Conservation (phyloP, 139 green algal genomes). For the Chlorella sp. region DNA sequence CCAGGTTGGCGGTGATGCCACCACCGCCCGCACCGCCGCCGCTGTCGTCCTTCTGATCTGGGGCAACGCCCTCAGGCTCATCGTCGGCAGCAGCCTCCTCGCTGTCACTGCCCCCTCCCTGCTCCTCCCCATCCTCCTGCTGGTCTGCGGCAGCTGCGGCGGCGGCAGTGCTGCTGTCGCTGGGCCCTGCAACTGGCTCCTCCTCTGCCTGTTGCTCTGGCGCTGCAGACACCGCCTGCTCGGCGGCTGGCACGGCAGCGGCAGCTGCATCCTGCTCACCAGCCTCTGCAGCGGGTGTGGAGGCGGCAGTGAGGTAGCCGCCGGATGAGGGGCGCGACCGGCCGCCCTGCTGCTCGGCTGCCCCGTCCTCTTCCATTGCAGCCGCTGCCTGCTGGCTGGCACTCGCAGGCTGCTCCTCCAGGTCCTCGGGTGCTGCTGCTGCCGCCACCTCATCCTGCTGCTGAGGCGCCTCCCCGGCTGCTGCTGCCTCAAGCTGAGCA, state of each 20-base stretch:
- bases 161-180: not conserved
- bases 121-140: not conserved
- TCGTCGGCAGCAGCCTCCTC: not conserved
- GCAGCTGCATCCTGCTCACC: not conserved
- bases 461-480: not conserved
- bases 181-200: not conserved
- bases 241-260: not conserved
- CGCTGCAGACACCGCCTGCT: not conserved
- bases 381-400: not conserved
- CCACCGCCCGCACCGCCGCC: not conserved
- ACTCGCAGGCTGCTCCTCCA: not conserved
- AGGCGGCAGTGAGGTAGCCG: slow-evolving; percentile 7
- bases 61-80: not conserved
- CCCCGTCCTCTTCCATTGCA: not conserved
- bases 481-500: not conserved
- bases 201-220: not conserved
- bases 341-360: not conserved
- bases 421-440: not conserved
- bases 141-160: not conserved
- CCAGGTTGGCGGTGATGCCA: slow-evolving; percentile 64
- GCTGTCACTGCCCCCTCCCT: not conserved
- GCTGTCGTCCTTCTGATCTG: not conserved
- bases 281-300: not conserved
- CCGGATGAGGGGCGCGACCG: not conserved
- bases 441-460: not conserved